Evolutionary conservation across 169 alveolate species (phyloP).

Genomic region (Plasmodium billcollinsi): DNA sequence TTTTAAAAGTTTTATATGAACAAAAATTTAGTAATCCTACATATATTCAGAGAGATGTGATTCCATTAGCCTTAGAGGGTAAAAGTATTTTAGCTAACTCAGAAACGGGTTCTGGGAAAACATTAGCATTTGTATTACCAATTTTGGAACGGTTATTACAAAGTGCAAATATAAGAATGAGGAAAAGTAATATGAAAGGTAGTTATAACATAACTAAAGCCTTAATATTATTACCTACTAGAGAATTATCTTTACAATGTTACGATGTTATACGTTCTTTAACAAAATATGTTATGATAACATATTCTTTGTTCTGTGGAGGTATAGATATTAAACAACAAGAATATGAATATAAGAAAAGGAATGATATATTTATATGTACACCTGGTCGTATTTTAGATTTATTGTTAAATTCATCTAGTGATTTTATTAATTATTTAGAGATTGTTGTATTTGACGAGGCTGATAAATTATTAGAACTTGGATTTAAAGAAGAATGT

Average conservation of each 20-base stretch:
- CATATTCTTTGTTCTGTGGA: conserved; percentile 88
- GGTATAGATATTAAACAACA: conserved; percentile 91
- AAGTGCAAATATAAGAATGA: conserved; percentile 83
- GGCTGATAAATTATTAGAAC: conserved; percentile 96
- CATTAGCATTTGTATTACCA: conserved; percentile 93
- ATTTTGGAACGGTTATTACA: conserved; percentile 88
- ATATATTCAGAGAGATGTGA: conserved; percentile 89
- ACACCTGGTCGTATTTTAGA: conserved; percentile 99
- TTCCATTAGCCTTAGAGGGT: conserved; percentile 92
- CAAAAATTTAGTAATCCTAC: conserved; percentile 89
- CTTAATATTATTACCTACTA: conserved; percentile 92
- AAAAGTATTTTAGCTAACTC: conserved; percentile 91
- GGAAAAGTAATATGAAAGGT: conserved; percentile 65
- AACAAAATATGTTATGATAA: conserved; percentile 87
- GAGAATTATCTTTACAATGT: conserved; percentile 95
- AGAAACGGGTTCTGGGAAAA: conserved; percentile 95
- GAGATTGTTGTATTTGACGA: conserved; percentile 95
- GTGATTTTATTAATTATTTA: conserved; percentile 86
- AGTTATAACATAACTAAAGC: conserved; percentile 87
- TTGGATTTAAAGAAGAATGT: conserved; percentile 94
- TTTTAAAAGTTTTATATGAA: conserved; percentile 86
- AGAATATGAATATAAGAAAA: conserved; percentile 89
- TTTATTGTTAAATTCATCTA: conserved; percentile 90
- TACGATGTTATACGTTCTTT: conserved; percentile 86
- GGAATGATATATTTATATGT: conserved; percentile 96